These are phyloP conservation scores for Aegilops sharonensis DNA, from an alignment of 176 grass and related monocot genomes.

Conservation along the genomic window DNA sequence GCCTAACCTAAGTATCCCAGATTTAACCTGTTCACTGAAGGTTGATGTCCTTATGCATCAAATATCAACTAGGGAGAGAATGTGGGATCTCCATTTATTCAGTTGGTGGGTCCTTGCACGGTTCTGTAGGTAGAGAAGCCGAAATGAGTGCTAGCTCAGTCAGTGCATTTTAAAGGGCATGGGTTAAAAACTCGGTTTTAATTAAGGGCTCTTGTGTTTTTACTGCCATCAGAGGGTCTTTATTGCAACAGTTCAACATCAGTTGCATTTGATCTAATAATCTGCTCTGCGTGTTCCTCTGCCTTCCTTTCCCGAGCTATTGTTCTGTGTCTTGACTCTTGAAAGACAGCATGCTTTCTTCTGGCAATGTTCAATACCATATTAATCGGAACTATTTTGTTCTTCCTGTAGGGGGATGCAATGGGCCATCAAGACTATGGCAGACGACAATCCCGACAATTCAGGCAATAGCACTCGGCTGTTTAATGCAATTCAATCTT, in stretches of 20 bases:
- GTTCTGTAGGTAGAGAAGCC: not conserved
- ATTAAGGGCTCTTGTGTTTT: not conserved
- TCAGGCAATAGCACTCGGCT: slow-evolving; percentile 60
- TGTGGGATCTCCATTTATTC: not conserved
- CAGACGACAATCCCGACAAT: slow-evolving; percentile 33
- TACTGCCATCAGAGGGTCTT: not conserved
- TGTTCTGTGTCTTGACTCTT: not conserved
- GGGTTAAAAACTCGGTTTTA: not conserved
- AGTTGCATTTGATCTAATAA: not conserved
- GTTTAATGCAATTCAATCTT: slow-evolving; percentile 48
- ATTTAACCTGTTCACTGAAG: not conserved
- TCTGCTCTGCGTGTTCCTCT: not conserved
- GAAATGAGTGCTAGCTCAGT: not conserved
- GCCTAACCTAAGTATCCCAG: not conserved
- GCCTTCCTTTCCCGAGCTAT: not conserved
- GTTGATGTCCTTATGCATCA: not conserved
- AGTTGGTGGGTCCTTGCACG: not conserved
- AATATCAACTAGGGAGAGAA: not conserved
- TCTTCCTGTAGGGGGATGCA: slow-evolving; percentile 19
- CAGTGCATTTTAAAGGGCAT: not conserved
- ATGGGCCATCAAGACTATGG: slow-evolving; percentile 48
- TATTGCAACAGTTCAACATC: not conserved
- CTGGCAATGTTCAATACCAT: not conserved
- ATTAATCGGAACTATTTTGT: not conserved
- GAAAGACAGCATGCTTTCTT: not conserved